Conservation (phyloP, 306 rosid genomes). For the Argentina anserina region DNA sequence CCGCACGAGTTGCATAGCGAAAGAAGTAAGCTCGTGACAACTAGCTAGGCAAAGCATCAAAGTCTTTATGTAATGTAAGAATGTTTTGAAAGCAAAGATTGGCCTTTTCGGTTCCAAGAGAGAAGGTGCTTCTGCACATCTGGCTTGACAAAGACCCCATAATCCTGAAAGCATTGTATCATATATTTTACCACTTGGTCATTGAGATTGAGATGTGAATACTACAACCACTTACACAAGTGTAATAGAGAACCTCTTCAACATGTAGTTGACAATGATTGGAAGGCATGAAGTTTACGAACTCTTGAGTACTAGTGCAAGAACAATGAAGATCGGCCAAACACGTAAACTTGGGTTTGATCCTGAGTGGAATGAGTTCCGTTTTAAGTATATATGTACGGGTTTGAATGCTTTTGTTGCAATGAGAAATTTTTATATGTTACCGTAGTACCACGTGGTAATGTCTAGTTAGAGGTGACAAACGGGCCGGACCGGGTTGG, state of each 20-base stretch:
- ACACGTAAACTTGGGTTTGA: neutral
- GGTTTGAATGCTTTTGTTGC: too few species aligned
- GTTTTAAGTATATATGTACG: too few species aligned
- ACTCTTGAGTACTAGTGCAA: slow-evolving; percentile 6
- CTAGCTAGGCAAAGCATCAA: neutral
- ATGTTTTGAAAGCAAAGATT: neutral
- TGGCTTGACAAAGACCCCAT: neutral
- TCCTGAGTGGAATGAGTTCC: neutral
- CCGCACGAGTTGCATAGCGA: too few species aligned
- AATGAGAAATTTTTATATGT: too few species aligned
- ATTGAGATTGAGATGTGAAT: neutral
- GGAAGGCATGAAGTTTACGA: neutral
- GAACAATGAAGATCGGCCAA: neutral
- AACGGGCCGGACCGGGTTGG: too few species aligned
- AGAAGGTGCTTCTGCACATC: neutral
- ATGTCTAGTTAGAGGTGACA: too few species aligned
- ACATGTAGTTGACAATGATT: neutral
- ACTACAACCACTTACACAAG: neutral
- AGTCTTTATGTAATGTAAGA: neutral
- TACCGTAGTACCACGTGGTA: too few species aligned
- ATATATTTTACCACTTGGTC: neutral
- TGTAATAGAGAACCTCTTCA: slow-evolving; percentile 3
- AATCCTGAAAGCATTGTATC: neutral
- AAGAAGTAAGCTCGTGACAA: too few species aligned
- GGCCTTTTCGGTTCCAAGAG: neutral